Evolutionary conservation across 169 alveolate genomes (phyloP), one percentile per base, ranked within the genome.

Genomic region (Besnoitia besnoiti): DNA sequence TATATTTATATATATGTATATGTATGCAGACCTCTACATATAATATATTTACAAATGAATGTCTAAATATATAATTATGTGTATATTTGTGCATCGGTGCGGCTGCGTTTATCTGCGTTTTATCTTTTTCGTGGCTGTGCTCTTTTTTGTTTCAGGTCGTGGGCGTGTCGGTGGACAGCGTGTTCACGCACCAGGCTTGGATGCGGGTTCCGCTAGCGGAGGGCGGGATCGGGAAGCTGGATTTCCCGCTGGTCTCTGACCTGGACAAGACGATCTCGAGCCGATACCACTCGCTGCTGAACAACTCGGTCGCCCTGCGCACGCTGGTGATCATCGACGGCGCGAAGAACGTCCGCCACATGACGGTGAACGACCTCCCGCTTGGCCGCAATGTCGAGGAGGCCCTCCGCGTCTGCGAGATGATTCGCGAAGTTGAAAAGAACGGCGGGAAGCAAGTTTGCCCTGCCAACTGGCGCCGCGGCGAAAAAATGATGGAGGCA

Each of bases 381-480:
- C 98, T 99, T 47, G 99, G 99, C 88, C 97, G 99, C 96, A 97
- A 98, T 91, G 99, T 97, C 82, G 85, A 98, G 76, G 99, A 99
- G 92, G 97, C 97, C 39, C 88, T 99, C 67, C 97, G 99, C 94
- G 97, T 35, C 3, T 39, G 39, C 35, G 80, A 39, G 82, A 80
- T 79, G 91, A 33, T 51, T n/a, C 98, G 95, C 98, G 98, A 94
- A 97, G 92, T 94, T 96, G 97, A 93, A 99, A 98, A 92, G 97
- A 97, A 94, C 94, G 80, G 80, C 44, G 80, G 80, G 4, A 99
- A 99, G 77, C 99, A 98, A 93, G 99, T 99, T 37, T 99, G 99
- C 96, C 99, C 99, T 77, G 99, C 99, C 37, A 96, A 97, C 95
- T 99, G 99, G 99, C 96, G 95, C 93, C 98, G 98, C 76, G 99